phyloP scores from a whole-genome alignment of 2,329 filamentous ascomycete genomes.

The Phyllosticta citribraziliensis region DNA sequence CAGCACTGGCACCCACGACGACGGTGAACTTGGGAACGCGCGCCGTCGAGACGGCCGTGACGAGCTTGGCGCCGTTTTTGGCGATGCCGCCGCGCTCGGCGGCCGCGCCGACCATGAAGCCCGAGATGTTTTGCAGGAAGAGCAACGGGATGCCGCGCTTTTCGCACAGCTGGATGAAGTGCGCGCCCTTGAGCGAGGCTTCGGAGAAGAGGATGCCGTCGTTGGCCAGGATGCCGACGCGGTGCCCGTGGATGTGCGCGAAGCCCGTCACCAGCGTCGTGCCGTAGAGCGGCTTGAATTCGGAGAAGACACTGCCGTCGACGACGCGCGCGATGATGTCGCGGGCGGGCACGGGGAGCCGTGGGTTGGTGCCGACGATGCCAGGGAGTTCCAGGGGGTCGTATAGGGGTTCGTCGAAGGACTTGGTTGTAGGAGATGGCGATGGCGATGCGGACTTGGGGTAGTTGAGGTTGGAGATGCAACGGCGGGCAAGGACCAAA shows the following conservation, averaged over 20 bases:
- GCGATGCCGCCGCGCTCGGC: conserved; percentile 92
- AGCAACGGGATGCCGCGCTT: conserved; percentile 83
- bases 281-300: conserved; percentile 91
- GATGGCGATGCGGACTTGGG: conserved; percentile 33
- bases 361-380: conserved; percentile 82
- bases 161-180: conserved; percentile 91
- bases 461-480: conserved; percentile 84
- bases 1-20: conserved; percentile 85
- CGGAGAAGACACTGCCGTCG: conserved; percentile 78
- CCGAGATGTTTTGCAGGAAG: conserved; percentile 93
- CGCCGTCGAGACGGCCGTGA: conserved; percentile 88
- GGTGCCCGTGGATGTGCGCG: conserved; percentile 78
- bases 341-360: conserved; percentile 73
- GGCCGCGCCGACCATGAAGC: conserved; percentile 94
- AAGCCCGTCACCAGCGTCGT: conserved; percentile 83
- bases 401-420: conserved; percentile 68
- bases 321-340: conserved; percentile 91
- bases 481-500: conserved; percentile 72
- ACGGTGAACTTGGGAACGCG: conserved; percentile 96
- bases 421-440: conserved; percentile 20
- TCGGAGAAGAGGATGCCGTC: conserved; percentile 91
- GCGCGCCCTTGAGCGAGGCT: conserved; percentile 83
- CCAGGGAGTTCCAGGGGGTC: conserved; percentile 71
- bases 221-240: conserved; percentile 88
- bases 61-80: conserved; percentile 94